These are phyloP conservation scores for Syncephalastrum sp. DNA, from an alignment of 371 early-diverging fungal species.

Conservation along the genomic window DNA sequence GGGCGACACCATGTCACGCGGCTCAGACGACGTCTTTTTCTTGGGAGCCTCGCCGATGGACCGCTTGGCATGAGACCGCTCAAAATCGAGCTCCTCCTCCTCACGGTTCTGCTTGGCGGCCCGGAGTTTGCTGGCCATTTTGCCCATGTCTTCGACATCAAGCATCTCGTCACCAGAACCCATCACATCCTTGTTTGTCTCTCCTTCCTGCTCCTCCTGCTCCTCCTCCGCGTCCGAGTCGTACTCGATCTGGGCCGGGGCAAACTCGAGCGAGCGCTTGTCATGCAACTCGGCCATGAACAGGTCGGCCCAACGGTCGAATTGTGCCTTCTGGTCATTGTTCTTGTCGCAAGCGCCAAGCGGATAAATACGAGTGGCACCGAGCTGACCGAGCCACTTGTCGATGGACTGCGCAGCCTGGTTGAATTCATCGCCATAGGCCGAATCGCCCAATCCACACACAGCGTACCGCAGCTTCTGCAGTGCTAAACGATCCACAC, in stretches of 20 bases:
- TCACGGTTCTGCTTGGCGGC: conserved; percentile 54
- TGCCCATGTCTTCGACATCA: conserved; percentile 78
- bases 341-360: conserved; percentile 71
- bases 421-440: conserved; percentile 68
- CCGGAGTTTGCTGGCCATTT: conserved; percentile 59
- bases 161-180: conserved; percentile 62
- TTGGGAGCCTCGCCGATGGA: conserved; percentile 23
- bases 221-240: conserved; percentile 57
- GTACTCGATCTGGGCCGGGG: conserved; percentile 51
- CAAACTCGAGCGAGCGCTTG: conserved; percentile 32
- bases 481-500: conserved; percentile 62
- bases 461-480: conserved; percentile 65
- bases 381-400: conserved; percentile 64
- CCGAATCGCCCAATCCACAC: conserved; percentile 77
- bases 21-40: conserved; percentile 35
- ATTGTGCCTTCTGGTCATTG: conserved; percentile 56
- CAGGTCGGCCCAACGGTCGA: conserved; percentile 54
- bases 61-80: conserved; percentile 47
- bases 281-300: conserved; percentile 51
- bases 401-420: conserved; percentile 62
- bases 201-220: conserved; percentile 45
- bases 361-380: conserved; percentile 68
- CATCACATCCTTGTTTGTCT: conserved; percentile 35
- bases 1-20: conserved; percentile 78
- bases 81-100: conserved; percentile 57